Evolutionary conservation across 106 monocot species (phyloP).

Genomic region (Allium cepa): DNA sequence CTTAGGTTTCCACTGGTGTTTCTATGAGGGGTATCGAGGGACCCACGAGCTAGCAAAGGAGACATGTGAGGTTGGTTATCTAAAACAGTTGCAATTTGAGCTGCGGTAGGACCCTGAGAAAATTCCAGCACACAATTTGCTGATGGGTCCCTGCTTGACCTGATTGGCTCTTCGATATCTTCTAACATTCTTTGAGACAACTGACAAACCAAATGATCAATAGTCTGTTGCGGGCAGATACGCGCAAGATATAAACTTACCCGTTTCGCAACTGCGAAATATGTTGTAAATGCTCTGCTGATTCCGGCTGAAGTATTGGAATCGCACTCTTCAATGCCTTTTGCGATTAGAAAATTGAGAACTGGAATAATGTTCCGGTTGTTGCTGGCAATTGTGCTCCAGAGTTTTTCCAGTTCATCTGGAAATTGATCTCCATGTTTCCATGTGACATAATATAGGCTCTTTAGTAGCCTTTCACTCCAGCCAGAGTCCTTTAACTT

Average conservation of each 20-base stretch:
- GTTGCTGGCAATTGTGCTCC: conserved; percentile 95
- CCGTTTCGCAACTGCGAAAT: conserved; percentile 96
- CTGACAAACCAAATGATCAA: conserved; percentile 94
- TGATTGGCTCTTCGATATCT: conserved; percentile 59
- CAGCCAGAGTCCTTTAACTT: conserved; percentile 89
- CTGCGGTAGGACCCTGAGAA: conserved; percentile 68
- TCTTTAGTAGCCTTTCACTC: conserved; percentile 92
- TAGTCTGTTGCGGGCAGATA: conserved; percentile 95
- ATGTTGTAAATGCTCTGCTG: conserved; percentile 84
- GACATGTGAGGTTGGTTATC: conserved; percentile 98
- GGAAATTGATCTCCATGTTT: conserved; percentile 98
- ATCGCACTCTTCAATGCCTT: conserved; percentile 99
- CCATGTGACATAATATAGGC: conserved; percentile 98
- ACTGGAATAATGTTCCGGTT: conserved; percentile 83
- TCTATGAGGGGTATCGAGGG: conserved; percentile 77
- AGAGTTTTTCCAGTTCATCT: conserved; percentile 96
- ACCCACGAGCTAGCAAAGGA: conserved; percentile 95
- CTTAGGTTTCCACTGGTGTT: conserved; percentile 73
- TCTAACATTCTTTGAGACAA: conserved; percentile 95
- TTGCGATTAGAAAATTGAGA: conserved; percentile 83
- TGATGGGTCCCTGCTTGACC: conserved; percentile 46
- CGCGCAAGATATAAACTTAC: conserved; percentile 94
- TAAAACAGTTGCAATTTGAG: conserved; percentile 50
- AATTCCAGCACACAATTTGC: conserved; percentile 80
- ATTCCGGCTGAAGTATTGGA: conserved; percentile 94